Percentiles rank a stretch among this genome's conserved stretches.
Conservation (phyloP, 192 early-diverging fungal genomes). For the Physocladia obscura region DNA sequence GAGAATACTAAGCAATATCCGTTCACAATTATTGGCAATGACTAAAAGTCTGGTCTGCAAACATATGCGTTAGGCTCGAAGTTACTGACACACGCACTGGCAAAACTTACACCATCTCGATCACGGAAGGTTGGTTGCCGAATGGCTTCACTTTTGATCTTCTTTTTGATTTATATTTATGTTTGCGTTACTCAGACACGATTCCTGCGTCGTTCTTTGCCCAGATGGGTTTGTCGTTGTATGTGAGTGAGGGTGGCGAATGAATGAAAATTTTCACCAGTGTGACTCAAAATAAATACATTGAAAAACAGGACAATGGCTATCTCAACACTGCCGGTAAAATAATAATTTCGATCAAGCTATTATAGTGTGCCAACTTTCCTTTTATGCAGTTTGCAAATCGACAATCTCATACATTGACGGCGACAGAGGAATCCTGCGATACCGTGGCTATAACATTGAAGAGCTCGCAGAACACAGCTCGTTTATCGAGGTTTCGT, state of each 20-base stretch:
- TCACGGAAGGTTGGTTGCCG: conserved; percentile 42
- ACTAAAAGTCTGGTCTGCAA: too few relatives aligned
- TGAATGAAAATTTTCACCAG: too few relatives aligned
- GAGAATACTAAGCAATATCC: too few relatives aligned
- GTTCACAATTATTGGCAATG: too few relatives aligned
- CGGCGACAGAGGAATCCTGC: conserved; percentile 64
- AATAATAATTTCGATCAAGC: too few relatives aligned
- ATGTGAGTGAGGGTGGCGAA: conserved; percentile 8
- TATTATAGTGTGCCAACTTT: too few relatives aligned
- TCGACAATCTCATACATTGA: conserved; percentile 69
- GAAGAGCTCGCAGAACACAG: conserved; percentile 67
- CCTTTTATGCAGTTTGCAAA: conserved; percentile 53
- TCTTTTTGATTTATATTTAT: neutral
- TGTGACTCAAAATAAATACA: too few relatives aligned
- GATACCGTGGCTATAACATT: conserved; percentile 64
- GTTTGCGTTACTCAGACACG: conserved; percentile 8
- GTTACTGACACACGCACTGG: conserved; percentile 70
- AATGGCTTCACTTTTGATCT: conserved; percentile 12
- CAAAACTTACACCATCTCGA: conserved; percentile 52
- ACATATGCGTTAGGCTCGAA: conserved; percentile 50
- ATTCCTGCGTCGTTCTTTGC: conserved; percentile 24
- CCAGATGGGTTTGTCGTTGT: conserved; percentile 28
- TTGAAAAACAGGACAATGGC: conserved; percentile 33
- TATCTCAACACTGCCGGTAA: conserved; percentile 59
- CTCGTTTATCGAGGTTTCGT: conserved; percentile 67